A percentile compares a stretch with the other conserved stretches of the same genome.
Conservation (phyloP, 2,329 filamentous ascomycete genomes). For the Aspergillaceae sp. region DNA sequence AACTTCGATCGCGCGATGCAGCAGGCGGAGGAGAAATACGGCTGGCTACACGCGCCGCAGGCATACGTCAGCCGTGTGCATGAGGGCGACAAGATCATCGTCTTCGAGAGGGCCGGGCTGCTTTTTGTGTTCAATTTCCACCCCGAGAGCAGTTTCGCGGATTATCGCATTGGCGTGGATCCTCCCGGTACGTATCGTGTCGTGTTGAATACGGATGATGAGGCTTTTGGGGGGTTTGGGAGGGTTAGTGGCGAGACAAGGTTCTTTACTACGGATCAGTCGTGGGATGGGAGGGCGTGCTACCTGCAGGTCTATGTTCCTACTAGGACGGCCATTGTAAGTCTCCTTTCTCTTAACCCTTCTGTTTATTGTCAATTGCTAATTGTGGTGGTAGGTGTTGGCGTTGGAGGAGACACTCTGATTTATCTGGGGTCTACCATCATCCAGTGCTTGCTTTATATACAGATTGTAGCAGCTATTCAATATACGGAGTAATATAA, state of each 20-base stretch:
- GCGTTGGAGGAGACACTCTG: slow-evolving; percentile 42
- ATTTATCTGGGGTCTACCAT: not conserved
- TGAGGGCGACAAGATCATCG: slow-evolving; percentile 85
- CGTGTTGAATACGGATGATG: slow-evolving; percentile 71
- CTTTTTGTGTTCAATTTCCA: slow-evolving; percentile 98
- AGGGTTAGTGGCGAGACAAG: slow-evolving; percentile 70
- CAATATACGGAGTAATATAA: not conserved
- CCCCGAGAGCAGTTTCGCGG: slow-evolving; percentile 70
- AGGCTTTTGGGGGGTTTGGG: slow-evolving; percentile 68
- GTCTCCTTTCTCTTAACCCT: slow-evolving; percentile 16
- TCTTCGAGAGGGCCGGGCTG: slow-evolving; percentile 84
- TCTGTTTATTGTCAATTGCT: not conserved
- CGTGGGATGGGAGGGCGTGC: slow-evolving; percentile 84
- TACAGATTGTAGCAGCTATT: not conserved
- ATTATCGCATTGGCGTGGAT: slow-evolving; percentile 88
- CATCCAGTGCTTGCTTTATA: not conserved
- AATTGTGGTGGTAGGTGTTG: slow-evolving; percentile 38
- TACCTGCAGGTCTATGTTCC: slow-evolving; percentile 90
- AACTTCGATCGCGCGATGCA: slow-evolving; percentile 94
- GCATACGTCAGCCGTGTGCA: slow-evolving; percentile 93
- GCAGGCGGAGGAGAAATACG: slow-evolving; percentile 73
- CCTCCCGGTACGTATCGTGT: slow-evolving; percentile 75
- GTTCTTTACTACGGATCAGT: slow-evolving; percentile 85
- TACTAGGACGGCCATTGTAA: slow-evolving; percentile 70
- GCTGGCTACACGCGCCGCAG: slow-evolving; percentile 78